These are phyloP conservation scores for Amaranthus palmeri DNA, from an alignment of 148 eudicot genomes.

Conservation along the genomic window DNA sequence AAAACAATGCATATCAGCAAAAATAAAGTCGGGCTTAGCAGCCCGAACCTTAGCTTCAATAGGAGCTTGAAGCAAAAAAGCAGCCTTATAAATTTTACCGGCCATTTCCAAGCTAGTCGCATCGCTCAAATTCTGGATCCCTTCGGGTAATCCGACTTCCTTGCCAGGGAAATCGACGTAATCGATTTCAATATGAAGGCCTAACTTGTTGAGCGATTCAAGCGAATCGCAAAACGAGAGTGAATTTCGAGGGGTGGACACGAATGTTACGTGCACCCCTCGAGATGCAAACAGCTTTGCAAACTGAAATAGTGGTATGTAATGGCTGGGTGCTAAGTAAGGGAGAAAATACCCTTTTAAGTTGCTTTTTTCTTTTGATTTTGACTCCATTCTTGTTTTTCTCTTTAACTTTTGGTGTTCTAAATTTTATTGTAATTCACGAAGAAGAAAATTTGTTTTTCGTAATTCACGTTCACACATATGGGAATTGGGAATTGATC, in stretches of 20 bases:
- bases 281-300: conserved; percentile 2
- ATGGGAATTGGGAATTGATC: no score
- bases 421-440: no score
- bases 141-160: conserved; percentile 7
- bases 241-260: conserved; percentile 4
- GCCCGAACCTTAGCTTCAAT: conserved; percentile 3
- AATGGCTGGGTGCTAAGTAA: conserved; percentile 1
- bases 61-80: conserved; percentile 6
- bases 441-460: no score
- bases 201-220: background rate
- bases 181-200: background rate
- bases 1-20: conserved; percentile 14
- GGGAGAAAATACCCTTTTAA: conserved; percentile 1
- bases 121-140: background rate
- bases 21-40: conserved; percentile 5
- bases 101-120: background rate
- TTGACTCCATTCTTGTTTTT: no score
- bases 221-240: background rate
- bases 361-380: no score
- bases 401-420: no score
- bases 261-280: conserved; percentile 5
- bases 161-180: background rate
- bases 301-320: background rate
- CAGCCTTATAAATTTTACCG: background rate
- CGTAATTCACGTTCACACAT: no score